Evolutionary conservation across 129 eudicot genomes (phyloP).

Genomic region (Flaveria linearis): DNA sequence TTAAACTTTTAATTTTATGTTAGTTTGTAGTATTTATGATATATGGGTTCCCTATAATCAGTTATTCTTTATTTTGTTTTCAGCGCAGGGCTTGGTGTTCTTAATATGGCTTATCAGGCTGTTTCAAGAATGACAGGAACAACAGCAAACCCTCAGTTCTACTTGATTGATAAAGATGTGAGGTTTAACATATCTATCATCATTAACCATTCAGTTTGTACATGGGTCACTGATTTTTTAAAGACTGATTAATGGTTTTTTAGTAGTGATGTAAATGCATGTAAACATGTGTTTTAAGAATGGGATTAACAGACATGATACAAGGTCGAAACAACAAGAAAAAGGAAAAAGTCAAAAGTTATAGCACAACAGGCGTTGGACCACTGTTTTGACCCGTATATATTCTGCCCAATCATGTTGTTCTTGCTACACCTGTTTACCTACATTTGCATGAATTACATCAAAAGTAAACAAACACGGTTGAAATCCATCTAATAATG

Average conservation of each 20-base stretch:
- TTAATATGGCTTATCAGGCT: constrained; percentile 86
- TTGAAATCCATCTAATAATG: not conserved
- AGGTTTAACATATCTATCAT: constrained; percentile 24
- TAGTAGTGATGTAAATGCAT: not conserved
- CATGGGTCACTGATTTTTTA: constrained; percentile 5
- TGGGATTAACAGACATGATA: not conserved
- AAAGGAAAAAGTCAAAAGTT: not conserved
- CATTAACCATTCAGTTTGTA: not conserved
- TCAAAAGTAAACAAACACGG: not conserved
- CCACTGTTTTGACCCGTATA: not conserved
- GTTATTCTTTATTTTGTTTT: constrained; percentile 32
- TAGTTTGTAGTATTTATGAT: constrained; percentile 4
- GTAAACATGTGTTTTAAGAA: not conserved
- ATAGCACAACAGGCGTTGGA: not conserved
- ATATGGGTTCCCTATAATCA: constrained; percentile 4
- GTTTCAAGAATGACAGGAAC: constrained; percentile 83
- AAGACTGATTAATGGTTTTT: not conserved
- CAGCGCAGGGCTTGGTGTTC: constrained; percentile 99
- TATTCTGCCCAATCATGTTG: not conserved
- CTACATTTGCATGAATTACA: not conserved
- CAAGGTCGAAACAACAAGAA: not conserved
- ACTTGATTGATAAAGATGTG: constrained; percentile 93
- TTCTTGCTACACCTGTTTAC: not conserved
- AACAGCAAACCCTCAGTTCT: constrained; percentile 79
- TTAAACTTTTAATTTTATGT: not conserved